Percentiles rank a stretch among this genome's conserved stretches.
phyloP scores from a whole-genome alignment of 306 rosid species.

The Medicago arabica region DNA sequence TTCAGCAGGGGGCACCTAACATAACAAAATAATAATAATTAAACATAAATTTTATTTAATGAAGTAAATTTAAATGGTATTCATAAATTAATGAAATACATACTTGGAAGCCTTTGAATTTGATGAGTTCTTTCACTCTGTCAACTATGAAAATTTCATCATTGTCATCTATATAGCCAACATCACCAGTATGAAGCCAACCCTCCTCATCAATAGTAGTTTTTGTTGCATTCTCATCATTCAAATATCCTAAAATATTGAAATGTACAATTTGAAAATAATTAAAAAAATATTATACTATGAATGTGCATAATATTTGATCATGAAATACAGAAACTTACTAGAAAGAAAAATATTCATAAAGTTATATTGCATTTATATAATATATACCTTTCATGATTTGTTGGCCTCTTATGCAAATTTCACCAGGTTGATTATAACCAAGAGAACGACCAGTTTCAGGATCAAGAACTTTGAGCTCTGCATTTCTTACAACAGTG shows the following conservation, averaged over 20 bases:
- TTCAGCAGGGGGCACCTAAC: slow-evolving; percentile 93
- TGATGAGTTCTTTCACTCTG: slow-evolving; percentile 88
- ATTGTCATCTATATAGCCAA: slow-evolving; percentile 79
- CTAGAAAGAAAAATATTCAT: background rate
- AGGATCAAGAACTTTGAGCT: slow-evolving; percentile 77
- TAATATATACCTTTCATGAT: slow-evolving; percentile 71
- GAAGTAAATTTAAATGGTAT: background rate
- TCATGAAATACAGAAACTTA: background rate
- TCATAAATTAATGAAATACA: background rate
- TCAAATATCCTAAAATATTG: slow-evolving; percentile 63
- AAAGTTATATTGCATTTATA: background rate
- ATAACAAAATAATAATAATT: background rate
- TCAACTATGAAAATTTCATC: slow-evolving; percentile 87
- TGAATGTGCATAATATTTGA: background rate
- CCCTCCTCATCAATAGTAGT: slow-evolving; percentile 74
- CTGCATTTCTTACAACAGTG: slow-evolving; percentile 76
- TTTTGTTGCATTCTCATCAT: slow-evolving; percentile 67
- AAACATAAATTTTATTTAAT: background rate
- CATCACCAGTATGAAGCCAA: slow-evolving; percentile 92
- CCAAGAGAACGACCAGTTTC: slow-evolving; percentile 66
- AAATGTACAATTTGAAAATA: background rate
- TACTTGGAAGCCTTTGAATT: slow-evolving; percentile 95
- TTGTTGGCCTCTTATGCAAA: slow-evolving; percentile 81
- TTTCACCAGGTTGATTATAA: slow-evolving; percentile 79
- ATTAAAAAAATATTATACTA: background rate